Conservation (phyloP, 108 stramenopile genomes). For the Cylindrotheca closterium region DNA sequence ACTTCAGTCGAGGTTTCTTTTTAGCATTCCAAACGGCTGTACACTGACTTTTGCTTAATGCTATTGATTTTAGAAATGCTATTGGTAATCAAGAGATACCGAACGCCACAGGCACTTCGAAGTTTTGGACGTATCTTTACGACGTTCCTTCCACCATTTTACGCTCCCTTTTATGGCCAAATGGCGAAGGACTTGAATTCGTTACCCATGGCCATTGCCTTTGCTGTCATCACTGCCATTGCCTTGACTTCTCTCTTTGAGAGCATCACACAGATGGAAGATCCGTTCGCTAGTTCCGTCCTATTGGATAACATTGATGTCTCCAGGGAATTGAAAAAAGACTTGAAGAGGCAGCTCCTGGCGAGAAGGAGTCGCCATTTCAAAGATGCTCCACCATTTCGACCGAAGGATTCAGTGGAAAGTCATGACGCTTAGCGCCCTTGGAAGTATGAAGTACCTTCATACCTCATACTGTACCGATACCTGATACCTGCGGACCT, state of each 20-base stretch:
- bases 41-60: no score
- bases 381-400: no score
- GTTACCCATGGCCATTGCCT: conserved; percentile 57
- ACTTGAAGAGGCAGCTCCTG: conserved; percentile 44
- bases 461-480: no score
- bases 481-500: no score
- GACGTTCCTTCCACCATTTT: conserved; percentile 65
- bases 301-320: conserved; percentile 61
- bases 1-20: no score
- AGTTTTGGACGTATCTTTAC: conserved; percentile 71
- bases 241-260: conserved; percentile 74
- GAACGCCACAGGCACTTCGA: conserved; percentile 76
- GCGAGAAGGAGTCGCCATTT: conserved; percentile 44
- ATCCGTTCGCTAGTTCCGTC: conserved; percentile 59
- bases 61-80: conserved; percentile 51
- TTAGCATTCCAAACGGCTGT: no score
- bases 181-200: conserved; percentile 54
- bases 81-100: conserved; percentile 71
- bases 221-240: conserved; percentile 64
- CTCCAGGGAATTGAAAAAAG: conserved; percentile 24
- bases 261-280: conserved; percentile 69
- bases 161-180: conserved; percentile 71
- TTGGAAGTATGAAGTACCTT: no score
- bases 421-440: no score
- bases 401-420: no score